Percentiles rank a stretch among this genome's conserved stretches.
phyloP scores from a whole-genome alignment of 352 stramenopile species.

The Pythium phragmitis region DNA sequence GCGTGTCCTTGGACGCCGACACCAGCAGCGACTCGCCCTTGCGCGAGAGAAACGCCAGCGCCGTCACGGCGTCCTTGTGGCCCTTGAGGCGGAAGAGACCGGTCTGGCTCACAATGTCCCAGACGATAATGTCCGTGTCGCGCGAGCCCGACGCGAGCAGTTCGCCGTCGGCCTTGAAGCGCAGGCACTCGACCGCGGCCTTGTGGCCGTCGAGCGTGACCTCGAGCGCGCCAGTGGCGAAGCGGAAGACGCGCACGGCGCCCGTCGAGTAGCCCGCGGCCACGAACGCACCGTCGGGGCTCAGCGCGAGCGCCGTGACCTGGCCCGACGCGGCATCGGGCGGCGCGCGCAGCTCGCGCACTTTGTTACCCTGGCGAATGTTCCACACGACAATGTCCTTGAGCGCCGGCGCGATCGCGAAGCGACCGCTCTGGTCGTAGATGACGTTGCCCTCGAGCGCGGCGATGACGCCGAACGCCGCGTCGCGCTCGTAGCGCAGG shows the following conservation, averaged over 20 bases:
- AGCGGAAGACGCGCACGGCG: constrained; percentile 72
- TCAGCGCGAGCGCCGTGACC: constrained; percentile 77
- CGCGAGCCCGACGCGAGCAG: constrained; percentile 82
- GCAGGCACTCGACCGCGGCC: constrained; percentile 68
- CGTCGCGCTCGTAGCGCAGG: constrained; percentile 89
- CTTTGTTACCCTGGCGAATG: constrained; percentile 83
- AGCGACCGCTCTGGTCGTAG: constrained; percentile 81
- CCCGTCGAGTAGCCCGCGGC: constrained; percentile 86
- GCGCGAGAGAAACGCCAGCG: constrained; percentile 74
- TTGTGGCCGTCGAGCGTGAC: constrained; percentile 91
- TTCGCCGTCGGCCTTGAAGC: constrained; percentile 75
- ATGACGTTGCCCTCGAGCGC: constrained; percentile 88
- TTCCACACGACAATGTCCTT: constrained; percentile 93
- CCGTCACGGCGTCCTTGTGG: constrained; percentile 93
- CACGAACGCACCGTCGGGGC: constrained; percentile 73
- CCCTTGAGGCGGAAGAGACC: constrained; percentile 90
- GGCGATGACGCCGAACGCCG: constrained; percentile 90
- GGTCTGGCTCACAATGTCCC: constrained; percentile 91
- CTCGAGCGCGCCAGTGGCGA: constrained; percentile 70
- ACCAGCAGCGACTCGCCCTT: constrained; percentile 51
- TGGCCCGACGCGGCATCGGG: constrained; percentile 39
- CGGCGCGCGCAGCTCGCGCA: constrained; percentile 58
- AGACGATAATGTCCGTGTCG: constrained; percentile 94
- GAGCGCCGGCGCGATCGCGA: constrained; percentile 87
- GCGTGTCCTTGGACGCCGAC: constrained; percentile 91